Evolutionary conservation across 1,284 basidiomycete genomes (phyloP), one percentile per base, ranked within the genome.

Genomic region (Leccinum pallidistipes): DNA sequence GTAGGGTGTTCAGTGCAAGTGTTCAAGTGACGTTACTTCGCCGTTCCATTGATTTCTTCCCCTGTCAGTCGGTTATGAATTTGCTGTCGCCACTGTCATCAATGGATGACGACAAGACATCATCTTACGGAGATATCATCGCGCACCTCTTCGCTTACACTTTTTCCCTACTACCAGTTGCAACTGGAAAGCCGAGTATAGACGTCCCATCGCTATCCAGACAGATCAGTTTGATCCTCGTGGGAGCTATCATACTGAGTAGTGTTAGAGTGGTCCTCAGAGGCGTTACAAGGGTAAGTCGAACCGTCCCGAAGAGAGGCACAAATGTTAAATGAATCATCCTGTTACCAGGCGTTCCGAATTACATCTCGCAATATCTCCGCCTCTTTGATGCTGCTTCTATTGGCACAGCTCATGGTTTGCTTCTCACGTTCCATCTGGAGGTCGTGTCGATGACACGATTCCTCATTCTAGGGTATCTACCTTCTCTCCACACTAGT

Each of bases 371-470:
- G 84, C 29, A 89, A 82, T 58, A 77, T 88, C 5, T 86, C 86
- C 36, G 86, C 88, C 11, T 88, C 87, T 2, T 74, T 92, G 53
- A 87, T 92, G 81, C 70, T 92, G 29, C 81, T 92, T 36, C 74
- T 90, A 12, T 79, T 92, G 14, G 87, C 90, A 8, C 90, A 92
- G 69, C 79, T 92, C 50, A 91, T 92, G 90, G 90, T 90, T 68
- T 32, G 80, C 69, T 58, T 72, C 57, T 56, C 49, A 58, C 53
- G 52, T 67, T 56, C 45, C 47, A 31, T 60, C 52, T 14, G 36
- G 58, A 59, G 57, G 60, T 55, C 6, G 12, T 40, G 38, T 59
- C 31, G 29, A 53, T 58, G 43, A 27, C 21, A 56, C 52, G 12
- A 38, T 36, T 45, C 55, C 57, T 52, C 29, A 4, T 61, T 68